Conservation (phyloP, 1,139 yeast species). For the Scheffersomyces lignicola region DNA sequence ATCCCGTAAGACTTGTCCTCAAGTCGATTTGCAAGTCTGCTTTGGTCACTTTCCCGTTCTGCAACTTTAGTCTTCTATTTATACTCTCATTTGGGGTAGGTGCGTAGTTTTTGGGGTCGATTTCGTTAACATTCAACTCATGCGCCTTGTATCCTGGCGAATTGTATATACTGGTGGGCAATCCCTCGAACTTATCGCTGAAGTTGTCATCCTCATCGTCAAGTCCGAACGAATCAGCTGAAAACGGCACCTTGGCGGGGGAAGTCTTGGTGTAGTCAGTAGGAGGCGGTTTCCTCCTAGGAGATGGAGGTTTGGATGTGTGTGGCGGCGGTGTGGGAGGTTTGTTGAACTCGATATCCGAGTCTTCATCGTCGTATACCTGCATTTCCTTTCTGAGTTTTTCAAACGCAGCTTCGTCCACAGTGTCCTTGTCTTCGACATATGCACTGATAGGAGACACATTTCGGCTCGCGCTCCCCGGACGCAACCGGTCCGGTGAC, state of each 20-base stretch:
- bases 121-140: conserved; percentile 31
- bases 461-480: not conserved
- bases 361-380: not conserved
- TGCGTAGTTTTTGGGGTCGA: conserved; percentile 47
- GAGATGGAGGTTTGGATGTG: conserved; percentile 11
- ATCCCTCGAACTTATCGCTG: conserved; percentile 8
- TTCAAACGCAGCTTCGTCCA: conserved; percentile 15
- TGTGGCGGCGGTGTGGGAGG: conserved; percentile 7
- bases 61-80: conserved; percentile 21
- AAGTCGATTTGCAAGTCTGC: conserved; percentile 25
- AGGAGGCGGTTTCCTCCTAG: conserved; percentile 17
- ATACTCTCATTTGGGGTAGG: conserved; percentile 49
- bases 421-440: conserved; percentile 10
- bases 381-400: conserved; percentile 20
- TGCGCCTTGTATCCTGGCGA: conserved; percentile 16
- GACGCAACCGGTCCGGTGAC: not conserved
- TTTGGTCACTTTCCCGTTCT: conserved; percentile 19
- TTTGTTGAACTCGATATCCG: conserved; percentile 2
- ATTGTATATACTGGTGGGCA: conserved; percentile 37
- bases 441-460: conserved; percentile 3
- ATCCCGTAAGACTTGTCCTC: conserved; percentile 30
- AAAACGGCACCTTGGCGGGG: conserved; percentile 36
- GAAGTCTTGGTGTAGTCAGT: conserved; percentile 13
- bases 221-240: conserved; percentile 46
- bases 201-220: conserved; percentile 18